A percentile compares a stretch with the other conserved stretches of the same genome.
These are phyloP conservation scores for Truncatella angustata DNA, from an alignment of 2,329 filamentous ascomycete genomes.

Conservation along the genomic window DNA sequence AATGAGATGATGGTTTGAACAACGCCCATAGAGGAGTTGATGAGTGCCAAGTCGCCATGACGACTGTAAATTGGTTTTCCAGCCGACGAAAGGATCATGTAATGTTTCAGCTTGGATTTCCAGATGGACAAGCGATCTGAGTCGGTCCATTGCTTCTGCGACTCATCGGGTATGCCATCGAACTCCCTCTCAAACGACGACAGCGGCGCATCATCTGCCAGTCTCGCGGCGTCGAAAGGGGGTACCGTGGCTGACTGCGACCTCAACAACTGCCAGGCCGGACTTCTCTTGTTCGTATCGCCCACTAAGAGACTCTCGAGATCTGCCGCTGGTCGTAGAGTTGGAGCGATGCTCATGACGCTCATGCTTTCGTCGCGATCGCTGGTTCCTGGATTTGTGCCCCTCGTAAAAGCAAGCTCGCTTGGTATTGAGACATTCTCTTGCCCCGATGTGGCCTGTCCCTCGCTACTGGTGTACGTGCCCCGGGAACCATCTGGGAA, in stretches of 20 bases:
- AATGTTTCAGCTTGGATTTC: slow-evolving; percentile 95
- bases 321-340: slow-evolving; percentile 63
- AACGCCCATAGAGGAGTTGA: slow-evolving; percentile 92
- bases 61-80: slow-evolving; percentile 97
- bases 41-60: slow-evolving; percentile 84
- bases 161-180: slow-evolving; percentile 63
- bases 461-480: slow-evolving; percentile 50
- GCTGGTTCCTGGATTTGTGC: slow-evolving; percentile 30
- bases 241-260: slow-evolving; percentile 59
- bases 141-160: slow-evolving; percentile 40
- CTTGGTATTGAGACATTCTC: slow-evolving; percentile 32
- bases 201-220: slow-evolving; percentile 47
- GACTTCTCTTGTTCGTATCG: slow-evolving; percentile 62
- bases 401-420: slow-evolving; percentile 18
- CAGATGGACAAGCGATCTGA: slow-evolving; percentile 68
- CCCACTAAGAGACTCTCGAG: slow-evolving; percentile 80
- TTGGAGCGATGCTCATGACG: slow-evolving; percentile 64
- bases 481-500: slow-evolving; percentile 69
- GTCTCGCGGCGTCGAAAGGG: slow-evolving; percentile 56
- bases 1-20: slow-evolving; percentile 98
- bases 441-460: slow-evolving; percentile 24
- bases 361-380: slow-evolving; percentile 64
- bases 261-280: slow-evolving; percentile 66
- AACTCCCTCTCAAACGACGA: slow-evolving; percentile 75
- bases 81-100: slow-evolving; percentile 91